phyloP scores from a whole-genome alignment of 805 yeast species.

The Wickerhamomyces subpelliculosus region DNA sequence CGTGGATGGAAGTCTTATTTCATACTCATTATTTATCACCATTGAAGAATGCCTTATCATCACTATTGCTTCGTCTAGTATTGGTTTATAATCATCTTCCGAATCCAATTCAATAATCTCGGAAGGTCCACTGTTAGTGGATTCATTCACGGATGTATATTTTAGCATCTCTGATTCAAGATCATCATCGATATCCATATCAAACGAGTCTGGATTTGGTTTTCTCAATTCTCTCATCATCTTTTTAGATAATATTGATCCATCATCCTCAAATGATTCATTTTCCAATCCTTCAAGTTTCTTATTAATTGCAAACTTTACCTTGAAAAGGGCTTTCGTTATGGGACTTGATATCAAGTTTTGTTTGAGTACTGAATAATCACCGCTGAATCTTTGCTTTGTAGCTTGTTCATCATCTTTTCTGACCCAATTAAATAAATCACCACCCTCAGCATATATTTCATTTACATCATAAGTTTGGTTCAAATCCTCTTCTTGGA shows the following conservation, averaged over 20 bases:
- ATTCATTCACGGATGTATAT: slow-evolving; percentile 5
- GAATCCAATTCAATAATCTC: slow-evolving; percentile 3
- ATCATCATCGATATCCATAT: slow-evolving; percentile 13
- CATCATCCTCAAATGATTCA: slow-evolving; percentile 9
- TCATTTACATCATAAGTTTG: too few relatives aligned
- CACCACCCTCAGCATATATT: not conserved
- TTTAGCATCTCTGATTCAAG: slow-evolving; percentile 14
- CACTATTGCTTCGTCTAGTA: slow-evolving; percentile 9
- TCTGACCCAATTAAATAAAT: slow-evolving; percentile 6
- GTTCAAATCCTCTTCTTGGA: too few relatives aligned
- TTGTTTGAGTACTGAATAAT: slow-evolving; percentile 23
- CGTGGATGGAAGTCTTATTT: slow-evolving; percentile 7
- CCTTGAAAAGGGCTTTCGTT: slow-evolving; percentile 26
- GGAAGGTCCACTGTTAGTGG: not conserved
- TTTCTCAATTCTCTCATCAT: slow-evolving; percentile 20
- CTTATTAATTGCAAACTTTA: slow-evolving; percentile 16
- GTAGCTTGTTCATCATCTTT: not conserved
- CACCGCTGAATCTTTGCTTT: slow-evolving; percentile 2
- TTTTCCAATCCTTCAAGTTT: slow-evolving; percentile 12
- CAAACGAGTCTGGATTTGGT: slow-evolving; percentile 16
- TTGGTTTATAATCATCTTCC: slow-evolving; percentile 5
- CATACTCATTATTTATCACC: slow-evolving; percentile 6
- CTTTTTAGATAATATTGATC: slow-evolving; percentile 23
- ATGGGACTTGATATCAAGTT: slow-evolving; percentile 37
- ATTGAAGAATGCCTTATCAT: slow-evolving; percentile 11